Evolutionary conservation across 768 basidiomycete genomes (phyloP).

Genomic region (Trametes cinnabarina): DNA sequence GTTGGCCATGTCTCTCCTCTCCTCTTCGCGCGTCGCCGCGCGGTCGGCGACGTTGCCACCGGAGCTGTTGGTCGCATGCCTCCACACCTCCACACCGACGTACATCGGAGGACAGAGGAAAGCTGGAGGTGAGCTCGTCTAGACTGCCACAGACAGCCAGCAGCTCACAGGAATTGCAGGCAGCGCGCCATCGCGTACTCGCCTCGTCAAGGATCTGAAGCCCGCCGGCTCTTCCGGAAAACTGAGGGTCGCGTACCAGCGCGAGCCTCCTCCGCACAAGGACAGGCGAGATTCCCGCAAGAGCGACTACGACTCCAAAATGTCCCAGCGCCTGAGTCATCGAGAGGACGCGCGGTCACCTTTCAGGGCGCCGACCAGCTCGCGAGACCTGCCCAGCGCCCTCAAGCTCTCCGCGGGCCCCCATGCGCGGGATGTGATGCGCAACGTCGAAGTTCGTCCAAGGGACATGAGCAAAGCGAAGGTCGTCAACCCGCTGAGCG

Average conservation of each 20-base stretch:
- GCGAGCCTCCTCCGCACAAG: constrained; percentile 25
- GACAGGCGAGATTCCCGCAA: neutral
- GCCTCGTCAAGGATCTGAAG: constrained; percentile 25
- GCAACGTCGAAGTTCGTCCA: neutral
- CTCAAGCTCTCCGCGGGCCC: neutral
- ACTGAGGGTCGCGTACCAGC: constrained; percentile 22
- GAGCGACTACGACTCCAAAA: neutral
- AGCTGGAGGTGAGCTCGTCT: neutral
- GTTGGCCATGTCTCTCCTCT: constrained; percentile 16
- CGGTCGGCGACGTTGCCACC: constrained; percentile 10
- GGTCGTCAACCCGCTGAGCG: constrained; percentile 29
- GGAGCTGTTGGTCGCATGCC: constrained; percentile 17
- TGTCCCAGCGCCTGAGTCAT: neutral
- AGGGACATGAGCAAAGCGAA: constrained; percentile 3
- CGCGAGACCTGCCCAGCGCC: neutral
- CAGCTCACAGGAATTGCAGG: neutral
- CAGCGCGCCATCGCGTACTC: constrained; percentile 21
- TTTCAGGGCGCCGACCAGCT: neutral
- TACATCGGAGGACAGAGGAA: neutral
- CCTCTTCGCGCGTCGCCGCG: constrained; percentile 10
- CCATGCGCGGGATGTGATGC: neutral
- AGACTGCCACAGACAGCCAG: too few species aligned
- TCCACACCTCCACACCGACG: constrained; percentile 16
- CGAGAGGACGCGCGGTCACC: neutral
- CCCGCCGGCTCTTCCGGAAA: constrained; percentile 6